Percentiles rank a stretch among this genome's conserved stretches.
Evolutionary conservation across 768 basidiomycete species (phyloP).

Genomic region (Lentinula sp.): DNA sequence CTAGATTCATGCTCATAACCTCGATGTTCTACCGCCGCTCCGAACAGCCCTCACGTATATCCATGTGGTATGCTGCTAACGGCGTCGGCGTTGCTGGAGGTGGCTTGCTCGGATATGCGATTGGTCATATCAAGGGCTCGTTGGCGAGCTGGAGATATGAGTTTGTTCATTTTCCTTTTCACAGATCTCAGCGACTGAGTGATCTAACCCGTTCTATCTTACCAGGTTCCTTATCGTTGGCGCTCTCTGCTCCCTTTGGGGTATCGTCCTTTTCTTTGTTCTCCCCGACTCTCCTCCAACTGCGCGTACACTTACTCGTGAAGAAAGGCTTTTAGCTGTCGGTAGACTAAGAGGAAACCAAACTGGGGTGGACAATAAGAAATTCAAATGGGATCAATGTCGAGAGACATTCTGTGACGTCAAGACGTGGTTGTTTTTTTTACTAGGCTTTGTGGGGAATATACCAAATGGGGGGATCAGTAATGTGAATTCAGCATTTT

Average conservation of each 20-base stretch:
- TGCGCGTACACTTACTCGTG: slow-evolving; percentile 16
- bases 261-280: slow-evolving; percentile 17
- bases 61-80: slow-evolving; percentile 27
- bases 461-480: slow-evolving; percentile 16
- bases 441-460: slow-evolving; percentile 17
- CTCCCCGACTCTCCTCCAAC: slow-evolving; percentile 21
- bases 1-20: slow-evolving; percentile 23
- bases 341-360: slow-evolving; percentile 18
- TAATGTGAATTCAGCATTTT: not conserved
- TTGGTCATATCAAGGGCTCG: slow-evolving; percentile 13
- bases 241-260: slow-evolving; percentile 17
- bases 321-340: slow-evolving; percentile 21
- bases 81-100: slow-evolving; percentile 29
- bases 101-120: slow-evolving; percentile 21
- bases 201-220: too few relatives aligned
- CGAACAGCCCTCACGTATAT: slow-evolving; percentile 28
- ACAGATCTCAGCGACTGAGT: not conserved
- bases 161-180: slow-evolving; percentile 5
- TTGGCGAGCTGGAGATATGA: slow-evolving; percentile 27
- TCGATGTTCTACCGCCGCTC: slow-evolving; percentile 25
- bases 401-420: slow-evolving; percentile 15
- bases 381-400: slow-evolving; percentile 9
- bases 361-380: slow-evolving; percentile 13
- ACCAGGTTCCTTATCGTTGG: slow-evolving; percentile 19
- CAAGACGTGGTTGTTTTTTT: slow-evolving; percentile 20